Percentiles rank a stretch among this genome's conserved stretches.
phyloP scores from a whole-genome alignment of 805 yeast species.

The Candida nonsorbophila region DNA sequence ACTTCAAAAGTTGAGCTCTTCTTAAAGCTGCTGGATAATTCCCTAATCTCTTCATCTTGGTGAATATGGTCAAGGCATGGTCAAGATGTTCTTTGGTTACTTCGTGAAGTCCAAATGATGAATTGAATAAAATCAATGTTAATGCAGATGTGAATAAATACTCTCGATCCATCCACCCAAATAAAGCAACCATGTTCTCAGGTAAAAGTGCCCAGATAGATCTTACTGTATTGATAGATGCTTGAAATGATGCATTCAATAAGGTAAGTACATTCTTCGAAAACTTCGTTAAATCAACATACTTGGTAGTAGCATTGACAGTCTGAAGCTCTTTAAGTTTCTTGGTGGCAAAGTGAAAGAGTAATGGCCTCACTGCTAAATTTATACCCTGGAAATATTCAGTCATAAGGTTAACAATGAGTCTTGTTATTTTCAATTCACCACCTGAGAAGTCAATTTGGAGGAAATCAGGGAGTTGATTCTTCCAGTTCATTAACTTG shows the following conservation, averaged over 20 bases:
- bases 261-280: conserved; percentile 65
- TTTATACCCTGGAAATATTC: conserved; percentile 82
- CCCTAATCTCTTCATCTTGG: conserved; percentile 71
- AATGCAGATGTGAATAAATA: conserved; percentile 74
- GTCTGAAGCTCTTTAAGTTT: conserved; percentile 48
- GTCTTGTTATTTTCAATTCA: conserved; percentile 54
- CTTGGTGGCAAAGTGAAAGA: conserved; percentile 70
- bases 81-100: conserved; percentile 68
- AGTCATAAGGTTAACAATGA: conserved; percentile 70
- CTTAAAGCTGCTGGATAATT: conserved; percentile 77
- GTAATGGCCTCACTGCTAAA: conserved; percentile 68
- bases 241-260: conserved; percentile 73
- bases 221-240: conserved; percentile 69
- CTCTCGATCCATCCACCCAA: conserved; percentile 86
- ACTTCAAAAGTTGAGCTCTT: conserved; percentile 62
- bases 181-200: conserved; percentile 76
- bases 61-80: conserved; percentile 64
- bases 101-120: conserved; percentile 78
- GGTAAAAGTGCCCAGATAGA: conserved; percentile 71
- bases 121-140: conserved; percentile 65
- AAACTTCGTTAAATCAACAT: conserved; percentile 60
- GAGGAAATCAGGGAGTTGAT: conserved; percentile 56
- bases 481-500: conserved; percentile 63
- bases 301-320: conserved; percentile 39
- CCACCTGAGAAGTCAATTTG: conserved; percentile 56